Evolutionary conservation across 2,329 filamentous ascomycete species (phyloP).

Genomic region (Alternaria alternata): DNA sequence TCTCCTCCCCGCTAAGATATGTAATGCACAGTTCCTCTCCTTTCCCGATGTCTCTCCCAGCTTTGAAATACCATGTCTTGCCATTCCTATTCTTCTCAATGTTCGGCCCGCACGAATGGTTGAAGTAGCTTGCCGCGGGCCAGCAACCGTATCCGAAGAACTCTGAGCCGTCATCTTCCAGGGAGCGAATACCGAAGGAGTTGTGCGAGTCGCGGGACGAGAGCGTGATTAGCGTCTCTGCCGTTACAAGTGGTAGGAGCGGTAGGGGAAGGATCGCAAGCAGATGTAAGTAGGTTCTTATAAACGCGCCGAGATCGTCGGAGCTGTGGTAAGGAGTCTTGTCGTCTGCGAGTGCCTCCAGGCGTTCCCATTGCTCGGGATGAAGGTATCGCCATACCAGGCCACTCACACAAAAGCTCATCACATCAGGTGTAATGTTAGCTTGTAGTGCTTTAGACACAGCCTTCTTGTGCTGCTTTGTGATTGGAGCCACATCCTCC

Average conservation of each 20-base stretch:
- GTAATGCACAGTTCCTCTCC: slow-evolving; percentile 59
- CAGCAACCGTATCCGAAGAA: slow-evolving; percentile 60
- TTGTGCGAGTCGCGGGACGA: slow-evolving; percentile 56
- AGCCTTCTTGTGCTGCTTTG: slow-evolving; percentile 46
- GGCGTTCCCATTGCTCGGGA: slow-evolving; percentile 39
- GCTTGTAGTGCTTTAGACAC: slow-evolving; percentile 41
- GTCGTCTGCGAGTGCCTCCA: slow-evolving; percentile 53
- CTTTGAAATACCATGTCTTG: slow-evolving; percentile 53
- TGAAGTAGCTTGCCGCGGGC: slow-evolving; percentile 59
- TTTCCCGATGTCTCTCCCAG: slow-evolving; percentile 43
- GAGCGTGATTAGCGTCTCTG: slow-evolving; percentile 46
- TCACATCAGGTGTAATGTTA: slow-evolving; percentile 48
- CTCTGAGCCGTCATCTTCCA: slow-evolving; percentile 56
- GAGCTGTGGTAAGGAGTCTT: slow-evolving; percentile 52
- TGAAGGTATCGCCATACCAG: slow-evolving; percentile 45
- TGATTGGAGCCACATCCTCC: slow-evolving; percentile 23
- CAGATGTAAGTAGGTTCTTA: slow-evolving; percentile 55
- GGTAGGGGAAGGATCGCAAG: slow-evolving; percentile 50
- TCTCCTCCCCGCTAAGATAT: slow-evolving; percentile 59
- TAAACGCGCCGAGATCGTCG: slow-evolving; percentile 52
- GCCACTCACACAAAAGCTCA: slow-evolving; percentile 55
- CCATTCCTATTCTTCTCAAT: slow-evolving; percentile 54
- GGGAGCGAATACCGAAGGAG: slow-evolving; percentile 56
- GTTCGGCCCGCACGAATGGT: slow-evolving; percentile 58
- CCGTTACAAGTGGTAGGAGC: slow-evolving; percentile 47